Conservation (phyloP, 768 basidiomycete species). For the Exidia glandulosa region DNA sequence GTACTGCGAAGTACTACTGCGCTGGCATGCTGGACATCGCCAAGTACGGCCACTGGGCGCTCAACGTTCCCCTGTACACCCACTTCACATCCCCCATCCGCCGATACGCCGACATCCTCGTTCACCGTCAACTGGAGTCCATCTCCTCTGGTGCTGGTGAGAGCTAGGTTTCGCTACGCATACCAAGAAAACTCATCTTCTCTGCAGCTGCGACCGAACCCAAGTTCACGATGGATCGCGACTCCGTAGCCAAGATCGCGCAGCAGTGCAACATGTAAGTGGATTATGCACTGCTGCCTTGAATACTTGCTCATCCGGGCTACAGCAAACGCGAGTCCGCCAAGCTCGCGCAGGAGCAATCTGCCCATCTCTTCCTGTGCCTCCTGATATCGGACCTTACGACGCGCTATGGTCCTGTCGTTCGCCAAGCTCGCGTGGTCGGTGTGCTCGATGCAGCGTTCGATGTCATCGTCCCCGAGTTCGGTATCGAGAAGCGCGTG, state of each 20-base stretch:
- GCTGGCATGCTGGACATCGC: constrained; percentile 98
- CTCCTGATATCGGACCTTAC: constrained; percentile 91
- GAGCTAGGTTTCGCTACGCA: constrained; percentile 16
- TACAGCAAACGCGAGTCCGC: constrained; percentile 84
- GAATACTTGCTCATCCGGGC: background rate
- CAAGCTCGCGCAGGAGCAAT: constrained; percentile 88
- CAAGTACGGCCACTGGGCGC: constrained; percentile 88
- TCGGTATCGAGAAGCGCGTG: constrained; percentile 97
- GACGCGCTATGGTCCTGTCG: constrained; percentile 86
- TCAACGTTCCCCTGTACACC: constrained; percentile 85
- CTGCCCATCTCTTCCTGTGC: constrained; percentile 89
- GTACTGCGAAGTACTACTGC: constrained; percentile 96
- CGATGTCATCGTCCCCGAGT: constrained; percentile 91
- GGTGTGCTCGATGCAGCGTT: constrained; percentile 97
- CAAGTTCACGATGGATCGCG: constrained; percentile 95
- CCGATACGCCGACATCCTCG: constrained; percentile 86
- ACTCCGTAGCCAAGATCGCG: constrained; percentile 93
- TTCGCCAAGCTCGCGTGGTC: constrained; percentile 90
- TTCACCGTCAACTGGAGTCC: constrained; percentile 93
- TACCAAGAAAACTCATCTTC: background rate
- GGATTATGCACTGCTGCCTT: background rate
- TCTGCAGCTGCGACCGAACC: constrained; percentile 32
- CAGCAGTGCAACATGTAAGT: constrained; percentile 95
- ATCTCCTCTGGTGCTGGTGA: constrained; percentile 61
- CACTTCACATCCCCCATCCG: constrained; percentile 90